These are phyloP conservation scores for Withania somnifera DNA, from an alignment of 305 asterid genomes.

Conservation along the genomic window DNA sequence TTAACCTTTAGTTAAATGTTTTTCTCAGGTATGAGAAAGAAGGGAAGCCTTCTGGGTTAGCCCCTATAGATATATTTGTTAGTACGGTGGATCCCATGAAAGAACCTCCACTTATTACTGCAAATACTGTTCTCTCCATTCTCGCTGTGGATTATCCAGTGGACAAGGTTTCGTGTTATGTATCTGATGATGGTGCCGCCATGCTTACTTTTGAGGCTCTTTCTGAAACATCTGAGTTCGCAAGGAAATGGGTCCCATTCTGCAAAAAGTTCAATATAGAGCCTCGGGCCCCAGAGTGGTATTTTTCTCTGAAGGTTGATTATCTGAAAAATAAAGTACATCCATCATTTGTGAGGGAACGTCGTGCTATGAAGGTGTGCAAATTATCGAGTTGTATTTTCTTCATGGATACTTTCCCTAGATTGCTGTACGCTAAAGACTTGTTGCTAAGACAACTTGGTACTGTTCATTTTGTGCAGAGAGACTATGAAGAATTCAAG, in stretches of 20 bases:
- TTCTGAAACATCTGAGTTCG: slow-evolving; percentile 93
- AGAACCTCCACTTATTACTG: slow-evolving; percentile 98
- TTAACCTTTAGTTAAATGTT: slow-evolving; percentile 11
- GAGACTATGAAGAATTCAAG: slow-evolving; percentile 93
- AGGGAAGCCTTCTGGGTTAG: slow-evolving; percentile 84
- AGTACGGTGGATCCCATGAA: slow-evolving; percentile 98
- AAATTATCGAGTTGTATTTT: slow-evolving; percentile 1
- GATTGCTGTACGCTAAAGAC: background rate
- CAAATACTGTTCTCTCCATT: slow-evolving; percentile 92
- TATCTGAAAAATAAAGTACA: slow-evolving; percentile 86
- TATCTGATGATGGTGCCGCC: slow-evolving; percentile 98
- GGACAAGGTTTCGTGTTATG: slow-evolving; percentile 92
- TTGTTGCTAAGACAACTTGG: background rate
- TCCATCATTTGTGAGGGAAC: slow-evolving; percentile 90
- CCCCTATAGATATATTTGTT: slow-evolving; percentile 67
- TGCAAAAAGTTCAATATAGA: slow-evolving; percentile 81
- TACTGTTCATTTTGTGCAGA: slow-evolving; percentile 32
- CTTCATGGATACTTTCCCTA: background rate
- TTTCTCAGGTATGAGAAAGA: slow-evolving; percentile 80
- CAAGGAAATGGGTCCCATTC: slow-evolving; percentile 97
- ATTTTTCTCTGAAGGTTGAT: slow-evolving; percentile 77
- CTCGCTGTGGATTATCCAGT: slow-evolving; percentile 94
- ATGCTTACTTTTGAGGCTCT: slow-evolving; percentile 98
- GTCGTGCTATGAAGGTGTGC: slow-evolving; percentile 93
- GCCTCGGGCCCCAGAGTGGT: slow-evolving; percentile 99